A percentile compares a stretch with the other conserved stretches of the same genome.
phyloP scores from a whole-genome alignment of 331 rosid species.

The Dryas integrifolia region DNA sequence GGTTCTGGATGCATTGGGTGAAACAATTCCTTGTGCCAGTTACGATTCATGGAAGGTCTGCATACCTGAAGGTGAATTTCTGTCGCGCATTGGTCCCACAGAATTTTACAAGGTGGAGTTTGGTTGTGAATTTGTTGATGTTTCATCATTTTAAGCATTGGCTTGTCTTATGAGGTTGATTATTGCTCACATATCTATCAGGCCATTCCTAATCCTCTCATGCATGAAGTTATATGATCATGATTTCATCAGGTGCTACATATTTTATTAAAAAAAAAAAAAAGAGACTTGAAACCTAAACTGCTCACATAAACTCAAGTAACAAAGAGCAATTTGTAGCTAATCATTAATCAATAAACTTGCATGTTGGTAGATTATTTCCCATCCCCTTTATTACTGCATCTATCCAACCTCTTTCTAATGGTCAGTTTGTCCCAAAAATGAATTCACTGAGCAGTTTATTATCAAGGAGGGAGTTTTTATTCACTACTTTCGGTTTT shows the following conservation, averaged over 20 bases:
- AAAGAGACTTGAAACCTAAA: background rate
- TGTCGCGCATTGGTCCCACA: slow-evolving; percentile 91
- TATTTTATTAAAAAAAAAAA: background rate
- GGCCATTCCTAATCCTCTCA: background rate
- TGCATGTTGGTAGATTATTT: background rate
- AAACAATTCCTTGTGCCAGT: slow-evolving; percentile 67
- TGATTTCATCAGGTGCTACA: background rate
- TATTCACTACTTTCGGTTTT: slow-evolving; percentile 10
- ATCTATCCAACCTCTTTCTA: slow-evolving; percentile 2
- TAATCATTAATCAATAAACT: background rate
- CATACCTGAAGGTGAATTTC: slow-evolving; percentile 81
- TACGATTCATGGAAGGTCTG: slow-evolving; percentile 96
- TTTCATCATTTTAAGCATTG: background rate
- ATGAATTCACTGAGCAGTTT: background rate
- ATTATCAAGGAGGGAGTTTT: background rate
- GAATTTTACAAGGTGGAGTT: slow-evolving; percentile 75
- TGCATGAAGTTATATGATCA: background rate
- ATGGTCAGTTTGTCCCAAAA: background rate
- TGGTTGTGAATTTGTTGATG: background rate
- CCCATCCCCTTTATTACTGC: background rate
- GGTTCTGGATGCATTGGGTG: slow-evolving; percentile 87
- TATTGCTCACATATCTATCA: background rate
- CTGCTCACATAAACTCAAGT: background rate
- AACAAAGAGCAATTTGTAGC: background rate
- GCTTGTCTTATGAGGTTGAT: background rate